Evolutionary conservation across 2,329 filamentous ascomycete species (phyloP).

Genomic region (Cadophora luteo-olivacea): DNA sequence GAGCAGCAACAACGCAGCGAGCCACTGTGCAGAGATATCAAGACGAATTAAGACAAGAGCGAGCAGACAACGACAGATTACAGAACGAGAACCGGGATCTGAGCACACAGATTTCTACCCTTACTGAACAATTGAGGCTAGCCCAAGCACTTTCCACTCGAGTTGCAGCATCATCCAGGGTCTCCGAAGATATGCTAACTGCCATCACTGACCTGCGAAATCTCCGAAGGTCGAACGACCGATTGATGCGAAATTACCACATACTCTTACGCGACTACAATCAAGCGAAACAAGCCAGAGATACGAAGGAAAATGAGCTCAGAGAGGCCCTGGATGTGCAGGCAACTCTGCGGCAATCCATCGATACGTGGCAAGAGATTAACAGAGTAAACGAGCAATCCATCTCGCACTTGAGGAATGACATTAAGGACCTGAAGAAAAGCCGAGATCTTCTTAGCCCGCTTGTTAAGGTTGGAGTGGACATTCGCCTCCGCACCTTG

Average conservation of each 20-base stretch:
- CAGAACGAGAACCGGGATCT: neutral
- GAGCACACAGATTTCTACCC: neutral
- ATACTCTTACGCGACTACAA: neutral
- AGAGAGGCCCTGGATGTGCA: too few species aligned
- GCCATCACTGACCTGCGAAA: neutral
- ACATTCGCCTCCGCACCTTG: constrained; percentile 9
- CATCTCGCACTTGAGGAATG: neutral
- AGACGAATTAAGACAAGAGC: neutral
- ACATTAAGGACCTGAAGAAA: neutral
- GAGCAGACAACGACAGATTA: neutral
- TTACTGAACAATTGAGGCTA: neutral
- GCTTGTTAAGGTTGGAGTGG: neutral
- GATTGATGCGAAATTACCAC: neutral
- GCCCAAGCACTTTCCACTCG: neutral
- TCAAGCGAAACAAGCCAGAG: neutral
- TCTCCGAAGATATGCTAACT: neutral
- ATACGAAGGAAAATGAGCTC: neutral
- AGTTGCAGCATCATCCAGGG: neutral
- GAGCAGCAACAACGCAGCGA: neutral
- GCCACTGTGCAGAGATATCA: neutral
- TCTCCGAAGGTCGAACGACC: neutral
- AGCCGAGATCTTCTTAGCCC: neutral
- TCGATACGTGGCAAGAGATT: neutral
- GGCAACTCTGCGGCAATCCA: too few species aligned
- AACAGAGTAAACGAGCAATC: neutral